These are phyloP conservation scores for Neurospora pannonica DNA, from an alignment of 495 filamentous ascomycete species.

Conservation along the genomic window DNA sequence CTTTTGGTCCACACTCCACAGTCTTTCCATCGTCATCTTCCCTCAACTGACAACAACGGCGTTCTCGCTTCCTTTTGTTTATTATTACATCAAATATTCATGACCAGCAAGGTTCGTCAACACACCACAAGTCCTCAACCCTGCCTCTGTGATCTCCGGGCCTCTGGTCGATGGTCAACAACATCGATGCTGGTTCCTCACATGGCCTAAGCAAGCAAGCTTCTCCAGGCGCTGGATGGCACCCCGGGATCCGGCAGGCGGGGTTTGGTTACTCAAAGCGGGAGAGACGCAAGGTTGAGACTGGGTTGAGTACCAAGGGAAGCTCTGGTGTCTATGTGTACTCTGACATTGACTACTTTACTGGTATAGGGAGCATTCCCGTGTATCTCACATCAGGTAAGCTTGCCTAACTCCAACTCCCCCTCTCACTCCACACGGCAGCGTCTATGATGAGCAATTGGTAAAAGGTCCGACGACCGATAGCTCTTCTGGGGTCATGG, in stretches of 20 bases:
- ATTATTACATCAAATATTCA: background rate
- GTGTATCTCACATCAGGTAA: background rate
- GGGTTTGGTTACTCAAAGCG: background rate
- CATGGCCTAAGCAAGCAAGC: background rate
- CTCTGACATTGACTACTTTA: background rate
- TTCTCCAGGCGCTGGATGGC: background rate
- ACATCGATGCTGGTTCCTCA: background rate
- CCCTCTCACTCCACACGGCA: background rate
- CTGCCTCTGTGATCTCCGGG: background rate
- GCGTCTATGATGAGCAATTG: conserved; percentile 49
- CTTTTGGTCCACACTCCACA: background rate
- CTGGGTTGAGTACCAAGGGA: background rate
- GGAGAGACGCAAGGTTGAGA: background rate
- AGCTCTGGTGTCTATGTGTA: background rate
- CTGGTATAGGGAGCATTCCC: background rate
- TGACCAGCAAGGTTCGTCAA: background rate
- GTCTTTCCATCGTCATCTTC: background rate
- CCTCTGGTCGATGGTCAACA: background rate
- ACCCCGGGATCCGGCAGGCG: background rate
- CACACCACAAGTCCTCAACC: background rate
- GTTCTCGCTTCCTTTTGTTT: background rate
- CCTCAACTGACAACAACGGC: background rate
- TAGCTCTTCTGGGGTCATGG: conserved; percentile 27
- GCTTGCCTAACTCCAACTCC: background rate
- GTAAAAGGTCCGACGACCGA: conserved; percentile 54